Conservation (phyloP, 2,329 filamentous ascomycete genomes). For the Ophiostoma piceae region DNA sequence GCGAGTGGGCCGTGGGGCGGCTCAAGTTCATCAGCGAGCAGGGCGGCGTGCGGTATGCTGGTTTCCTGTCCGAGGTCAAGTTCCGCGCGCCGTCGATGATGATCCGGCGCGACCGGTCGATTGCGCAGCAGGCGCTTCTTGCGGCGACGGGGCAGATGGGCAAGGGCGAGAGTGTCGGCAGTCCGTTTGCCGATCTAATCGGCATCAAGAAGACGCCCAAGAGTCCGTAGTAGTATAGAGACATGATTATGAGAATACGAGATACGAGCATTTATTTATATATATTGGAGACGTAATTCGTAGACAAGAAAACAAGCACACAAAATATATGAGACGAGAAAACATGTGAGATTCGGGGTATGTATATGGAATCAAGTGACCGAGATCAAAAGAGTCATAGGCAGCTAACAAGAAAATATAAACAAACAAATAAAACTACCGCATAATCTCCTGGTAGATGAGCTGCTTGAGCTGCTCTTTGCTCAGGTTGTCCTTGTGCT, state of each 20-base stretch:
- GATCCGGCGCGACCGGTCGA: slow-evolving; percentile 49
- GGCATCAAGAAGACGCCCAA: background rate
- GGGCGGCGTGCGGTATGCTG: slow-evolving; percentile 54
- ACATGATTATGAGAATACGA: background rate
- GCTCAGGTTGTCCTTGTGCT: slow-evolving; percentile 97
- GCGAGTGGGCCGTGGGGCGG: slow-evolving; percentile 51
- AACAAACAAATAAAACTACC: slow-evolving; percentile 36
- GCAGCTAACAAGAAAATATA: background rate
- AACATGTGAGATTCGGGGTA: slow-evolving; percentile 9
- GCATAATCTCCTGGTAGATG: slow-evolving; percentile 96
- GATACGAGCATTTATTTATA: too few relatives aligned
- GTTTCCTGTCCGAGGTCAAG: slow-evolving; percentile 50
- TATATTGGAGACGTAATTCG: too few relatives aligned
- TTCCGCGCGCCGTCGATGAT: slow-evolving; percentile 59
- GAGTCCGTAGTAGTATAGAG: background rate
- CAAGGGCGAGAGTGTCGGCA: background rate
- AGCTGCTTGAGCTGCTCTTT: slow-evolving; percentile 97
- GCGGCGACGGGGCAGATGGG: slow-evolving; percentile 28
- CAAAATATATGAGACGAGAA: background rate
- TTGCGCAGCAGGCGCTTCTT: slow-evolving; percentile 43
- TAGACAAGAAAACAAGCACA: background rate
- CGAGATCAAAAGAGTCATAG: background rate
- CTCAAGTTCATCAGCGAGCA: slow-evolving; percentile 50
- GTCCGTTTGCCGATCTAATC: background rate
- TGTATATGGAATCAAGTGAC: slow-evolving; percentile 9